Evolutionary conservation across 768 basidiomycete genomes (phyloP), one percentile per base, ranked within the genome.

Genomic region (Auricularia sp.): DNA sequence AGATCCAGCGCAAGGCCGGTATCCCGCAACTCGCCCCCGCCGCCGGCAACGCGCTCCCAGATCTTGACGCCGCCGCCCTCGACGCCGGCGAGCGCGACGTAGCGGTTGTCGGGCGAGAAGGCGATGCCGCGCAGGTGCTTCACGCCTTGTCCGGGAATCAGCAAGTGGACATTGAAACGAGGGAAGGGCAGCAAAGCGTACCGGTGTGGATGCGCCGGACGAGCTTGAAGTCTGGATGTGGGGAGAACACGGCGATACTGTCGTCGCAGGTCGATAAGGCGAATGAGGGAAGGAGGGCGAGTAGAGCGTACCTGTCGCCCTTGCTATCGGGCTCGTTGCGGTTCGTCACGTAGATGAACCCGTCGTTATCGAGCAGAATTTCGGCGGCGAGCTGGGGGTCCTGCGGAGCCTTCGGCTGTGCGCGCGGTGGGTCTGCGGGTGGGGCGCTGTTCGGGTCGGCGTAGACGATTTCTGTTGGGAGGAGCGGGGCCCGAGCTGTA

Each of bases 281-380:
- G 8, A 42, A 14, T 8, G 39, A 42, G 39, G 39, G 39, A 42
- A 42, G 24, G 13, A 8, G 39, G 7, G 39, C 8, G 39, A 29
- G 29, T 29, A 29, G 1, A 42, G 3, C 39, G 3, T 2, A 42
- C 39, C 39, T 82, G 72, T 93, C 90, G 29, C 90, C 89, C 58
- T 81, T 83, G 0, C 83, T 77, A 24, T 83, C 80, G 3, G 85
- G 85, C 69, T 90, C 85, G 69, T 90, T 86, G 37, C 91, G 81
- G 73, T 92, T 93, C 3, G 90, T 87, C 11, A 83, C 75, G 70
- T 90, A 92, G 16, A 92, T 75, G 72, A 87, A 87, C 2, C 75
- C 77, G 0, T 85, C 78, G 75, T 80, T 87, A 3, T 79, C 71
- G 6, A 75, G 51, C 66, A 89, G 77, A 67, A 91, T 81, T 69